These are phyloP conservation scores for Simmondsia chinensis DNA, from an alignment of 148 eudicot genomes.

Conservation along the genomic window DNA sequence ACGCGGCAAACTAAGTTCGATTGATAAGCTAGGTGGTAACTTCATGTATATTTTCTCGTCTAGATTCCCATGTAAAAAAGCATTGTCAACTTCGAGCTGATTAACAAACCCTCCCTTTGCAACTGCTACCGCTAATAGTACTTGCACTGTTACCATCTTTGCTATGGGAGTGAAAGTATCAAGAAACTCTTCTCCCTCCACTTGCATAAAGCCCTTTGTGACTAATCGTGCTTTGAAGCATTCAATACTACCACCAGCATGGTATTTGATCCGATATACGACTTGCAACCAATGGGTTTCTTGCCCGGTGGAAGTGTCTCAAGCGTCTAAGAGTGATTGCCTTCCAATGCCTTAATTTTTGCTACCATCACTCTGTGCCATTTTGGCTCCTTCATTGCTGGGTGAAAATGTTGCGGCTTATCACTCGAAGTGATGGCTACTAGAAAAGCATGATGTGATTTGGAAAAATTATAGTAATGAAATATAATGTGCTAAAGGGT, in stretches of 20 bases:
- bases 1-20: neutral
- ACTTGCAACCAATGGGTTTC: neutral
- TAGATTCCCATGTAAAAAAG: neutral
- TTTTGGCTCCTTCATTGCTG: neutral
- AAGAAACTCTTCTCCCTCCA: neutral
- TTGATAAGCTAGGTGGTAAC: neutral
- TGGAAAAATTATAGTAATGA: too few relatives aligned
- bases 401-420: neutral
- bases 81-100: neutral
- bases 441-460: neutral
- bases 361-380: neutral
- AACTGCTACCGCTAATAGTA: neutral
- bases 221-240: neutral
- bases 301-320: neutral
- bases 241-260: neutral
- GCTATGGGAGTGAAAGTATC: neutral
- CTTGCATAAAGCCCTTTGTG: neutral
- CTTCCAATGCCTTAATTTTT: neutral
- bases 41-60: neutral
- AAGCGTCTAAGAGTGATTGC: neutral
- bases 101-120: neutral
- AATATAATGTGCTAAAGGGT: too few relatives aligned
- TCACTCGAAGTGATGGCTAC: too few relatives aligned
- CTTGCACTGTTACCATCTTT: neutral
- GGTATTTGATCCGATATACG: neutral